A percentile compares a stretch with the other conserved stretches of the same genome.
Evolutionary conservation across 371 early-diverging fungal genomes (phyloP).

Genomic region (Umbelopsis sp.): DNA sequence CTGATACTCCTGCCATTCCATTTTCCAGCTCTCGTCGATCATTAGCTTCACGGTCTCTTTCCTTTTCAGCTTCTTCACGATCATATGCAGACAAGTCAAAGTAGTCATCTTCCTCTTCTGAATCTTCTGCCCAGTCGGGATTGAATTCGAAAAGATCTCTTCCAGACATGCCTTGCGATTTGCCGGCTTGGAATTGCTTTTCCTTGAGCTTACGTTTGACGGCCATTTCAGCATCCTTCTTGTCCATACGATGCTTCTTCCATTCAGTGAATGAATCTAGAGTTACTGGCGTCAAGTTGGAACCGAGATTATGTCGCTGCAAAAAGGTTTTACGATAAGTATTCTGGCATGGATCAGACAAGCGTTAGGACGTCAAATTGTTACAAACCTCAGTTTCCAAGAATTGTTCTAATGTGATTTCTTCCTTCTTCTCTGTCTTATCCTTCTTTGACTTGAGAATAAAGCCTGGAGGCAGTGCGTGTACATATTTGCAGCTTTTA

Average conservation of each 20-base stretch:
- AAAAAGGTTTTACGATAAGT: background rate
- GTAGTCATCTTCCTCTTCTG: slow-evolving; percentile 78
- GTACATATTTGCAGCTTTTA: slow-evolving; percentile 90
- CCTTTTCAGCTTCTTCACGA: slow-evolving; percentile 50
- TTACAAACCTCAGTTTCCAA: slow-evolving; percentile 88
- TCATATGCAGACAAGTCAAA: slow-evolving; percentile 64
- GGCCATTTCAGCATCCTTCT: slow-evolving; percentile 72
- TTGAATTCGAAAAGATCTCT: slow-evolving; percentile 98
- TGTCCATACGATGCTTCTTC: slow-evolving; percentile 88
- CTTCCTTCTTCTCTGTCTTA: slow-evolving; percentile 74
- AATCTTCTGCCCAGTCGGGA: slow-evolving; percentile 82
- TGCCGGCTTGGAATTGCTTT: slow-evolving; percentile 90
- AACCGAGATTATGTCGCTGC: slow-evolving; percentile 92
- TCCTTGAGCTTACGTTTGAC: slow-evolving; percentile 81
- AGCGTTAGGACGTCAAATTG: background rate
- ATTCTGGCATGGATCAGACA: background rate
- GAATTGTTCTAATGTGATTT: slow-evolving; percentile 94
- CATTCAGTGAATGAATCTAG: slow-evolving; percentile 93
- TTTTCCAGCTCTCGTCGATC: slow-evolving; percentile 30
- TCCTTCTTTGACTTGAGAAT: slow-evolving; percentile 87
- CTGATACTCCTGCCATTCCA: slow-evolving; percentile 31
- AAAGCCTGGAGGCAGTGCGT: slow-evolving; percentile 98
- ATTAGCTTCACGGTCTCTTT: slow-evolving; percentile 43
- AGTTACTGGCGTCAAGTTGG: slow-evolving; percentile 96
- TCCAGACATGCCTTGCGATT: slow-evolving; percentile 93